Evolutionary conservation across 116 monocot genomes (phyloP).

Genomic region (Cymodocea nodosa): DNA sequence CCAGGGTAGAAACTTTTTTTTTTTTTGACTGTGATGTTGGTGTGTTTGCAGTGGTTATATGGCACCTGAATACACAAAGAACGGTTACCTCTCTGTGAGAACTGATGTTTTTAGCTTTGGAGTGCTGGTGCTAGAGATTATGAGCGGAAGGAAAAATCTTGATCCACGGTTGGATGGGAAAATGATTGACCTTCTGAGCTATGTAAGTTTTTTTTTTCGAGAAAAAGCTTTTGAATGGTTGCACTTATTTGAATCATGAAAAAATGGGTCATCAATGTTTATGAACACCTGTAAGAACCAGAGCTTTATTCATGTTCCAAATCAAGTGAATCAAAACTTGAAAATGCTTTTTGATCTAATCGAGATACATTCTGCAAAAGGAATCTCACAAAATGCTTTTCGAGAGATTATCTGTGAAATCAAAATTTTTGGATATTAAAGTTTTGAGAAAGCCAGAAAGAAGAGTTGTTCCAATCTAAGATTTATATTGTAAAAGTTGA

Average conservation of each 20-base stretch:
- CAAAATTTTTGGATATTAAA: too few relatives aligned
- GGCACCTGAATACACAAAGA: conserved; percentile 75
- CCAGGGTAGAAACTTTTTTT: background rate
- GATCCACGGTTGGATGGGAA: conserved; percentile 29
- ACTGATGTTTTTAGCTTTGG: conserved; percentile 88
- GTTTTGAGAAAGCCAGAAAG: too few relatives aligned
- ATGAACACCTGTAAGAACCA: background rate
- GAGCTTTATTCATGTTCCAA: background rate
- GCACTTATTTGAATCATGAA: background rate
- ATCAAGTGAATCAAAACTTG: too few relatives aligned
- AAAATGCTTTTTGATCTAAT: too few relatives aligned
- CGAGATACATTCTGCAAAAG: too few relatives aligned
- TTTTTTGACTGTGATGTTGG: background rate
- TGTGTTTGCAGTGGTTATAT: conserved; percentile 60
- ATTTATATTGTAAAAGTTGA: too few relatives aligned
- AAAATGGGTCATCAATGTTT: background rate
- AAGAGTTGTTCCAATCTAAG: too few relatives aligned
- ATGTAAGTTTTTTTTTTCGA: conserved; percentile 33
- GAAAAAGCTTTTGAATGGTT: background rate
- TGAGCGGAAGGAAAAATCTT: conserved; percentile 72
- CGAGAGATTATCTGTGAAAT: too few relatives aligned
- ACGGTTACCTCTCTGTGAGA: conserved; percentile 65
- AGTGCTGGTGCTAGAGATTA: conserved; percentile 64
- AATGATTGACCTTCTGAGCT: conserved; percentile 38
- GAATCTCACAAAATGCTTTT: too few relatives aligned